Base-by-base conservation (phyloP, 2,329 filamentous ascomycete species). In the Aspergillus ochraceoroseus region DNA sequence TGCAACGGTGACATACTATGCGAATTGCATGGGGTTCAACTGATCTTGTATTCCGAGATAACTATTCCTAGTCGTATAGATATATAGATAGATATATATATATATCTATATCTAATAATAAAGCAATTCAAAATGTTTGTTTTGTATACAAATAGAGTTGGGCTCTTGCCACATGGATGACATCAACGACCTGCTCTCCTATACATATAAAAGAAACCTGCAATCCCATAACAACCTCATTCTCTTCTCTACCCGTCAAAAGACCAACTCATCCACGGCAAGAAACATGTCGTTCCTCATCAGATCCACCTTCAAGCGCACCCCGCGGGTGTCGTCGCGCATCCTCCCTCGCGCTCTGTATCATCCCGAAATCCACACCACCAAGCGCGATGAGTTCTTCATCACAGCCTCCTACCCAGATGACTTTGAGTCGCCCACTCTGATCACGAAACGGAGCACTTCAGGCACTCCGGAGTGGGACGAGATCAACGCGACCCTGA, bases 1-100 rank as follows among this genome's bases (percentile, higher is more conserved):
- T 3, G 49, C 47, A 7, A 52, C 49, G 1, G 49, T 52, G 29
- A 46, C 49, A 3, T 52, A 52, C 25, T 52, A 52, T 42, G 49
- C 49, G 12, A 43, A 32, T 31, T 52, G 49, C 27, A 35, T 52
- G 32, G 49, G 49, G 4, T 28, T 52, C 17, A 32, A 35, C 7
- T 51, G 41, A 31, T 17, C 7, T 9, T 12, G 8, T 7, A 23
- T 17, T 25, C 15, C 9, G 5, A 12, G 5, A 15, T 17, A 7
- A 8, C 23, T n/a, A 18, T 18, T 11, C 7, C 9, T 3, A 28
- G 14, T 11, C 14, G 23, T n/a, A 37, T 28, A 8, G 12, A 8
- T 25, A 39, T 26, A 40, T 27, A 26, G 7, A 18, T 15, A 9
- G 7, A n/a, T 27, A 20, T 28, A 27, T 17, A 9, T 19, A 30